phyloP scores from a whole-genome alignment of 2,329 filamentous ascomycete species.

The Tolypocladium album region DNA sequence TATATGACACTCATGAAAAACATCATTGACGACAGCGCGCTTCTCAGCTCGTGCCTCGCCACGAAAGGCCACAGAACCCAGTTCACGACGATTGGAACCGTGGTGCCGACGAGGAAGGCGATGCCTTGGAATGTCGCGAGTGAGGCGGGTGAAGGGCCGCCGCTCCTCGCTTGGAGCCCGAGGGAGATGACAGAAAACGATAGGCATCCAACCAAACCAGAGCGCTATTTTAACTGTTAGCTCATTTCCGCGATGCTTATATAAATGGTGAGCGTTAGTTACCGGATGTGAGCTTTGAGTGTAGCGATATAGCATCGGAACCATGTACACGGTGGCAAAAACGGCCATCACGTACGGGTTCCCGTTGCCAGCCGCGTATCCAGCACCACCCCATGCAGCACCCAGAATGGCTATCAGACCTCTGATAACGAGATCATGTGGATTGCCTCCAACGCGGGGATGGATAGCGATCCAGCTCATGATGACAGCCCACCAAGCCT shows the following conservation, averaged over 20 bases:
- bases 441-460: conserved; percentile 42
- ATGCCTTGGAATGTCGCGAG: conserved; percentile 37
- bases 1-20: conserved; percentile 49
- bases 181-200: conserved; percentile 45
- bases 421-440: conserved; percentile 45
- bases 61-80: conserved; percentile 53
- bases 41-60: conserved; percentile 46
- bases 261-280: conserved; percentile 7
- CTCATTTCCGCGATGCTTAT: too few relatives aligned
- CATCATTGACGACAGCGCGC: conserved; percentile 44
- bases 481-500: conserved; percentile 48
- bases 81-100: conserved; percentile 43
- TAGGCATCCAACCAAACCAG: conserved; percentile 46
- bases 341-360: conserved; percentile 44
- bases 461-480: conserved; percentile 45
- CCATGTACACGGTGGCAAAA: conserved; percentile 45
- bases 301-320: conserved; percentile 48
- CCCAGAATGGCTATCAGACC: conserved; percentile 38
- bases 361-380: conserved; percentile 37
- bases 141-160: conserved; percentile 21
- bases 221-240: conserved; percentile 24
- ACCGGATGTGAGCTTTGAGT: conserved; percentile 43
- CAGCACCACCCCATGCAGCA: conserved; percentile 42
- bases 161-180: conserved; percentile 21
- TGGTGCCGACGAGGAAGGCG: conserved; percentile 41